Evolutionary conservation across 208 protist genomes (phyloP).

Genomic region (Vickermania spadyakhi): DNA sequence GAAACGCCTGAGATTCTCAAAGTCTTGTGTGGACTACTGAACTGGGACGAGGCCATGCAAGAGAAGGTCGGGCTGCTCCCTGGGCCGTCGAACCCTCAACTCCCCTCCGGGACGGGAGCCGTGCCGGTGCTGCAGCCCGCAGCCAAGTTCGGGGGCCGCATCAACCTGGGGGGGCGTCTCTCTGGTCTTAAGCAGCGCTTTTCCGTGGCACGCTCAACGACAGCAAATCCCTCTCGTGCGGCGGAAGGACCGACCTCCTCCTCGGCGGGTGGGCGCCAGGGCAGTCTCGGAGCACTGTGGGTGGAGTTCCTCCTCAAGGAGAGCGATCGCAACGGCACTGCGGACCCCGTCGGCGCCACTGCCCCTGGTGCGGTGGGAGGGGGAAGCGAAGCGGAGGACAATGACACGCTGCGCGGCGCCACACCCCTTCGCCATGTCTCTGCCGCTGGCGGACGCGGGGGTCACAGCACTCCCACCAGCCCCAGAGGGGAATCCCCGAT

Average conservation of each 20-base stretch:
- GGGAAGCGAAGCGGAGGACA: not conserved
- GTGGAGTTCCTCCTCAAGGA: conserved; percentile 80
- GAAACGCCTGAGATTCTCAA: conserved; percentile 74
- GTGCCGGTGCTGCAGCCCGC: not conserved
- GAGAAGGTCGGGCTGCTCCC: conserved; percentile 67
- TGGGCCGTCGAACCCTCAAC: conserved; percentile 48
- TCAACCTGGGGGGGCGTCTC: not conserved
- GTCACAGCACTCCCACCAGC: not conserved
- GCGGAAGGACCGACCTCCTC: not conserved
- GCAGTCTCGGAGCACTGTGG: conserved; percentile 56
- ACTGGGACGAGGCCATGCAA: conserved; percentile 75
- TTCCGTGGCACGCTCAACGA: not conserved
- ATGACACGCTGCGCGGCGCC: not conserved
- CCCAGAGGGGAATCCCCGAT: not conserved
- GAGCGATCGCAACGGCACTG: conserved; percentile 16
- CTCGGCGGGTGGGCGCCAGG: not conserved
- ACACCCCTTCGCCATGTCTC: not conserved
- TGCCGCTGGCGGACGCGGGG: not conserved
- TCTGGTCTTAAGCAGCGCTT: not conserved
- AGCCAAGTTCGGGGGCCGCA: not conserved
- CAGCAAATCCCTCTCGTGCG: not conserved
- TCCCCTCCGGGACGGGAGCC: not conserved
- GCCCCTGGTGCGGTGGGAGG: not conserved
- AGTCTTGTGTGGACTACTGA: conserved; percentile 56
- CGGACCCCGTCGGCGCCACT: not conserved